A percentile compares a stretch with the other conserved stretches of the same genome.
These are phyloP conservation scores for Spiromastix sp. DNA, from an alignment of 2,329 filamentous ascomycete species.

Conservation along the genomic window DNA sequence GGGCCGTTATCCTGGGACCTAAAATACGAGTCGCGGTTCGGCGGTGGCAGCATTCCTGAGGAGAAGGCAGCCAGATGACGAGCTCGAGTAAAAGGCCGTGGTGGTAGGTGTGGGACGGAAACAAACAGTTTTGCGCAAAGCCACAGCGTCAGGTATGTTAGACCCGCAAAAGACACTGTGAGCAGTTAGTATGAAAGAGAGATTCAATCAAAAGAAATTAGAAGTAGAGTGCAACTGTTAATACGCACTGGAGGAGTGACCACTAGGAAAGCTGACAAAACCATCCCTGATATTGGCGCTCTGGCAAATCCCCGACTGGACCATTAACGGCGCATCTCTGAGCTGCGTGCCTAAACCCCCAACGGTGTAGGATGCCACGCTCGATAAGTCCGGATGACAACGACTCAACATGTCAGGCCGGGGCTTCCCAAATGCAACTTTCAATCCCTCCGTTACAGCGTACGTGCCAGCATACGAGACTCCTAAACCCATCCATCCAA, in stretches of 20 bases:
- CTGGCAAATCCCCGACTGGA: slow-evolving; percentile 65
- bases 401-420: slow-evolving; percentile 55
- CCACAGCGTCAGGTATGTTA: slow-evolving; percentile 80
- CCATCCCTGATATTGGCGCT: slow-evolving; percentile 57
- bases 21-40: not conserved
- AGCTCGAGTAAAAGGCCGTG: slow-evolving; percentile 18
- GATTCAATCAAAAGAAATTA: not conserved
- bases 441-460: slow-evolving; percentile 76
- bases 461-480: slow-evolving; percentile 62
- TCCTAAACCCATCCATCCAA: slow-evolving; percentile 71
- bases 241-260: slow-evolving; percentile 56
- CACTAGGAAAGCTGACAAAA: slow-evolving; percentile 75
- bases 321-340: slow-evolving; percentile 53
- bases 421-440: slow-evolving; percentile 59
- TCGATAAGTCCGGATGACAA: slow-evolving; percentile 63
- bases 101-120: slow-evolving; percentile 33
- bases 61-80: slow-evolving; percentile 8
- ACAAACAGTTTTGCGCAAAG: slow-evolving; percentile 52
- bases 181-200: no score
- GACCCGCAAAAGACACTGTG: slow-evolving; percentile 59
- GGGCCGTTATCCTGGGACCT: not conserved
- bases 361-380: slow-evolving; percentile 51
- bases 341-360: slow-evolving; percentile 48
- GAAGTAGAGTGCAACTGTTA: not conserved
- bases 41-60: not conserved